Evolutionary conservation across 2,329 filamentous ascomycete genomes (phyloP).

Genomic region (Coniochaeta sp.): DNA sequence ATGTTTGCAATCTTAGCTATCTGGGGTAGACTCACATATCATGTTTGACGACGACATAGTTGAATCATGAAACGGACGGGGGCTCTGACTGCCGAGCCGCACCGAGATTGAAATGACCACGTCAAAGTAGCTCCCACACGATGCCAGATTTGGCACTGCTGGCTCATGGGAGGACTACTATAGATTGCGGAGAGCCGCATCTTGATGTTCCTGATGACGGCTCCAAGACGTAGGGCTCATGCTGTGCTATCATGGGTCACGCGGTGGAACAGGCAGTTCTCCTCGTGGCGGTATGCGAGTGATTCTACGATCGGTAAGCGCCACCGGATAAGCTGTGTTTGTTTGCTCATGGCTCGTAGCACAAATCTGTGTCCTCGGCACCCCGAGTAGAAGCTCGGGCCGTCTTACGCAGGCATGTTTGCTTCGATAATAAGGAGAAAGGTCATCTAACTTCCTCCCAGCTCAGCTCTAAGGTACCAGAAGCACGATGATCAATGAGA

Average conservation of each 20-base stretch:
- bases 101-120: neutral
- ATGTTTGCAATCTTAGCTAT: neutral
- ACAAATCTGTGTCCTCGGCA: neutral
- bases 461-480: no score
- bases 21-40: neutral
- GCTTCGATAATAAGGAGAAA: neutral
- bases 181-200: neutral
- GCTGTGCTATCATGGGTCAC: neutral
- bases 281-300: constrained; percentile 2
- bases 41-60: neutral
- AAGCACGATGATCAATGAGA: neutral
- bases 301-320: neutral
- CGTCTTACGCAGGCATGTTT: neutral
- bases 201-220: neutral
- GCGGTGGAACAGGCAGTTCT: neutral
- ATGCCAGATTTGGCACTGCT: neutral
- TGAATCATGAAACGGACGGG: neutral
- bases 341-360: neutral
- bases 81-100: neutral
- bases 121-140: neutral
- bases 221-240: constrained; percentile 1
- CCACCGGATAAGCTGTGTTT: neutral
- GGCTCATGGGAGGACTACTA: neutral
- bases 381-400: neutral
- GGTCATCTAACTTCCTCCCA: no score